These are phyloP conservation scores for Exophiala calicioides DNA, from an alignment of 2,329 filamentous ascomycete genomes.

Conservation along the genomic window DNA sequence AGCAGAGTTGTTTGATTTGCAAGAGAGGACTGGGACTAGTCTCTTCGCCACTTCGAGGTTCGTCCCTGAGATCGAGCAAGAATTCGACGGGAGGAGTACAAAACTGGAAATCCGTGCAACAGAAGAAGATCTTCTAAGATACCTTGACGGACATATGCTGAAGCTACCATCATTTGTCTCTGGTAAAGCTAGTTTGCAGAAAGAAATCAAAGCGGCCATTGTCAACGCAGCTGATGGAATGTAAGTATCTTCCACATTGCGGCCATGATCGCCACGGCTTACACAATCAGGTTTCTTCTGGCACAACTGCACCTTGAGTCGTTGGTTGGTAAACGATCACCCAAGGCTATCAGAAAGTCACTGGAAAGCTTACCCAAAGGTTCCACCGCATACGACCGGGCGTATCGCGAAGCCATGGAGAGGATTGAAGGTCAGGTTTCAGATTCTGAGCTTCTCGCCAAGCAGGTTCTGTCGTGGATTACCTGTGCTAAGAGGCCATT, in stretches of 20 bases:
- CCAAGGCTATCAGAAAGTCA: background rate
- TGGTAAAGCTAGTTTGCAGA: slow-evolving; percentile 1
- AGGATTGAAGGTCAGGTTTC: slow-evolving; percentile 23
- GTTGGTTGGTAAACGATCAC: background rate
- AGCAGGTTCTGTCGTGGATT: slow-evolving; percentile 31
- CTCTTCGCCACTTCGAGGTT: slow-evolving; percentile 2
- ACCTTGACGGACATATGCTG: slow-evolving; percentile 18
- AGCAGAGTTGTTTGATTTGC: slow-evolving; percentile 29
- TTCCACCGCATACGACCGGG: slow-evolving; percentile 1
- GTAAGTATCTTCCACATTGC: slow-evolving; percentile 19
- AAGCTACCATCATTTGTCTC: slow-evolving; percentile 10
- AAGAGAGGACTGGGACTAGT: slow-evolving; percentile 3
- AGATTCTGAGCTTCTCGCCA: slow-evolving; percentile 18
- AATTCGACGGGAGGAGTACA: background rate
- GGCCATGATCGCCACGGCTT: background rate
- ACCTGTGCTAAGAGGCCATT: slow-evolving; percentile 26
- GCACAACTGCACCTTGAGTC: slow-evolving; percentile 7
- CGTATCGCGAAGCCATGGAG: slow-evolving; percentile 21
- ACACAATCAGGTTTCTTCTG: slow-evolving; percentile 16
- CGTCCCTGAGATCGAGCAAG: background rate
- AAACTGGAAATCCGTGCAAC: background rate
- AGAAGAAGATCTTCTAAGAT: slow-evolving; percentile 19
- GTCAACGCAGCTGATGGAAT: slow-evolving; percentile 26
- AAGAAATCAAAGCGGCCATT: slow-evolving; percentile 19
- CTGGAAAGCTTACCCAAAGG: background rate